Conservation (phyloP, 2,329 filamentous ascomycete genomes). For the Trichophyton mentagrophytes region DNA sequence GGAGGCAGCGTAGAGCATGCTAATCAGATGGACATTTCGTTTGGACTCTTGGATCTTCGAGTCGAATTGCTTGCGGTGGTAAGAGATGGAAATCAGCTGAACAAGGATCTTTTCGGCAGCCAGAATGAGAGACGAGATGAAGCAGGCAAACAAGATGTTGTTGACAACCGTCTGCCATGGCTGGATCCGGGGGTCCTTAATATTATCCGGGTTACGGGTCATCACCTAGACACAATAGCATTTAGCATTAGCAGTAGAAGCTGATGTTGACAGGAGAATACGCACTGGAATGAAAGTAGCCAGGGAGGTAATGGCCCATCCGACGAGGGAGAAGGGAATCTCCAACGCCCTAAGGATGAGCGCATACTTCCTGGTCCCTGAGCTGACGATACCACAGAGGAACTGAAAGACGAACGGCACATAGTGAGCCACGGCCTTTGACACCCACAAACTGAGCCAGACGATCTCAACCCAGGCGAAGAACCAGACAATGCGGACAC, state of each 20-base stretch:
- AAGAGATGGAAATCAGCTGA: slow-evolving; percentile 55
- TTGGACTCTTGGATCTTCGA: slow-evolving; percentile 76
- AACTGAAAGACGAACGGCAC: slow-evolving; percentile 49
- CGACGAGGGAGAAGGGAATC: slow-evolving; percentile 47
- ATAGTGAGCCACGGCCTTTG: slow-evolving; percentile 47
- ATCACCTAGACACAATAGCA: slow-evolving; percentile 24
- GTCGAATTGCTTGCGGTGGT: slow-evolving; percentile 55
- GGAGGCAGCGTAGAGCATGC: slow-evolving; percentile 81
- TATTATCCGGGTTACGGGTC: slow-evolving; percentile 31
- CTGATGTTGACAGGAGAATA: background rate
- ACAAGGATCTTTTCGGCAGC: slow-evolving; percentile 48
- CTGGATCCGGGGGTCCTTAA: slow-evolving; percentile 18
- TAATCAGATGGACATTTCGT: slow-evolving; percentile 66
- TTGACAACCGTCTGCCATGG: slow-evolving; percentile 44
- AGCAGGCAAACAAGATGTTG: slow-evolving; percentile 45
- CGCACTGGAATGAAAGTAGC: slow-evolving; percentile 46
- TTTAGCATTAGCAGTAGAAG: background rate
- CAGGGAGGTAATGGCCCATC: slow-evolving; percentile 48
- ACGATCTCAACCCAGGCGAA: slow-evolving; percentile 54
- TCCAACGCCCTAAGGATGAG: slow-evolving; percentile 46
- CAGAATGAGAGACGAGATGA: slow-evolving; percentile 46
- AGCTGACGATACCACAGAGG: slow-evolving; percentile 50
- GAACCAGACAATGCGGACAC: slow-evolving; percentile 47
- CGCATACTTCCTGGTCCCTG: slow-evolving; percentile 52
- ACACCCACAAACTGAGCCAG: slow-evolving; percentile 51